phyloP scores from a whole-genome alignment of 768 basidiomycete genomes.

The Mycena olivaceomarginata region DNA sequence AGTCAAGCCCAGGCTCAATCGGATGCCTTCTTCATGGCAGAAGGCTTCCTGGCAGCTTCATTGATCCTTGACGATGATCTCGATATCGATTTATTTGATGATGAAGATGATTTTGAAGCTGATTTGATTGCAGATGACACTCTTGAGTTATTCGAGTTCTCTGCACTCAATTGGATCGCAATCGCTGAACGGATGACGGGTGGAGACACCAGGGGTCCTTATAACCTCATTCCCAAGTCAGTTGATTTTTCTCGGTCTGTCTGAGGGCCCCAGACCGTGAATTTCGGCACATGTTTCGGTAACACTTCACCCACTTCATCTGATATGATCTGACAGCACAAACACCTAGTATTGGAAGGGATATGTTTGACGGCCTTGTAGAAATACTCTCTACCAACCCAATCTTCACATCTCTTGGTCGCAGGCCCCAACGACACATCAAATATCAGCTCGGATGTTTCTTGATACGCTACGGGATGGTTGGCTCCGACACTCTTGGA shows the following conservation, averaged over 20 bases:
- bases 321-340: too few relatives aligned
- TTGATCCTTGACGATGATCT: not conserved
- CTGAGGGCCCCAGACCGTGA: not conserved
- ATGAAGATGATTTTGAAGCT: not conserved
- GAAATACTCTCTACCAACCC: too few relatives aligned
- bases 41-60: not conserved
- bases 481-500: too few relatives aligned
- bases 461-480: too few relatives aligned
- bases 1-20: not conserved
- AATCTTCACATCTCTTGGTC: too few relatives aligned
- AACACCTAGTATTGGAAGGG: too few relatives aligned
- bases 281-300: slow-evolving; percentile 7
- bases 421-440: too few relatives aligned
- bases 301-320: not conserved
- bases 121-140: not conserved
- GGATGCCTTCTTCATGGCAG: not conserved
- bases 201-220: not conserved
- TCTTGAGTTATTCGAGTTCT: too few relatives aligned
- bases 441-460: too few relatives aligned
- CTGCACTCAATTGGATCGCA: too few relatives aligned
- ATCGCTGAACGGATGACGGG: too few relatives aligned
- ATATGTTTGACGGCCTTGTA: too few relatives aligned
- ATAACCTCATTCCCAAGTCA: not conserved
- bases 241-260: slow-evolving; percentile 7
- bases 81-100: not conserved